Evolutionary conservation across 225 moss, liverwort and hornwort species (phyloP).

Genomic region (Marchantia paleacea): DNA sequence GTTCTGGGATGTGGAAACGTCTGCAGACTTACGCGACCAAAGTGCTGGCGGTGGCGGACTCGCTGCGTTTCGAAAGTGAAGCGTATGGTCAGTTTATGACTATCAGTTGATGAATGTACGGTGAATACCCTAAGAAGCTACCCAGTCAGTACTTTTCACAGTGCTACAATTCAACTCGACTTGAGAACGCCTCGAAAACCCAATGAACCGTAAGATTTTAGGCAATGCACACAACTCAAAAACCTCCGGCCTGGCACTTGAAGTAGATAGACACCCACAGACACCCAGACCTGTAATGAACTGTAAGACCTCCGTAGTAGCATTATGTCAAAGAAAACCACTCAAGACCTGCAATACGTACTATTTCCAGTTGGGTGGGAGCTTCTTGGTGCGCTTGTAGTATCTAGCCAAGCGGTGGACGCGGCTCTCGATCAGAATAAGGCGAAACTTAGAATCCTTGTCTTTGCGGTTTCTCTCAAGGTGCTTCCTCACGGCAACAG

Average conservation of each 20-base stretch:
- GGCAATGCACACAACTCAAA: too few species aligned
- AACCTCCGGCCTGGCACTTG: too few species aligned
- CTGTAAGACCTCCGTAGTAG: not conserved
- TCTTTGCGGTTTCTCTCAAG: conserved; percentile 67
- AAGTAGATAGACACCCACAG: too few species aligned
- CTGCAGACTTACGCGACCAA: conserved; percentile 42
- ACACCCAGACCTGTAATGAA: not conserved
- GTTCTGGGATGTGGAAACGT: not conserved
- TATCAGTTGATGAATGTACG: too few species aligned
- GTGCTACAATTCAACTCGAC: too few species aligned
- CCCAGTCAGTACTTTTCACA: too few species aligned
- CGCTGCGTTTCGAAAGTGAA: conserved; percentile 22
- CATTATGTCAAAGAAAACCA: not conserved
- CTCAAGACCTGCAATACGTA: too few species aligned
- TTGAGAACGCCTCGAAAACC: too few species aligned
- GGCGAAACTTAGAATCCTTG: conserved; percentile 66
- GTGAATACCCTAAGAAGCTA: too few species aligned
- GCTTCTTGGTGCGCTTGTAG: conserved; percentile 76
- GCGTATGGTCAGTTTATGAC: too few species aligned
- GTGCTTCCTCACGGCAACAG: conserved; percentile 61
- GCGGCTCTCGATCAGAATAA: conserved; percentile 67
- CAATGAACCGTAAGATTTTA: too few species aligned
- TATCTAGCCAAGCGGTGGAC: conserved; percentile 64
- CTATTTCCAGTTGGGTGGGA: conserved; percentile 72
- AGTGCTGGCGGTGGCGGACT: conserved; percentile 65